Conservation (phyloP, 2,329 filamentous ascomycete genomes). For the Trichoderma sp. region DNA sequence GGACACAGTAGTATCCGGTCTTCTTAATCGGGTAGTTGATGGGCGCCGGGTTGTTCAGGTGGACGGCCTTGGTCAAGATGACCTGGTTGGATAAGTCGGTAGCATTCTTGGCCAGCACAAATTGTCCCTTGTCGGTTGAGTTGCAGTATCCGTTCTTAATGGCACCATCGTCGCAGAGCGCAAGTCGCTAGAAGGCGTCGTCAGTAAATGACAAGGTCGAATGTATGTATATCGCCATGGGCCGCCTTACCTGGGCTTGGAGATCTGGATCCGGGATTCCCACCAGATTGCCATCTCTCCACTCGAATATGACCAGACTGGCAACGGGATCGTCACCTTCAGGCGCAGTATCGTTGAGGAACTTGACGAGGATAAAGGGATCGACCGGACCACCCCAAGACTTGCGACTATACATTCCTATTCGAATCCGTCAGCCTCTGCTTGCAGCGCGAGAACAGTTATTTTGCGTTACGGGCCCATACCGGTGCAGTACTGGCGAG, state of each 20-base stretch:
- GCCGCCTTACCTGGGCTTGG: slow-evolving; percentile 54
- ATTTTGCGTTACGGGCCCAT: slow-evolving; percentile 33
- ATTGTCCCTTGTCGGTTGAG: slow-evolving; percentile 77
- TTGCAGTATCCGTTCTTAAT: slow-evolving; percentile 75
- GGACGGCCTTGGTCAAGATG: slow-evolving; percentile 79
- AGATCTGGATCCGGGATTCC: slow-evolving; percentile 65
- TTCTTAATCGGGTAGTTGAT: slow-evolving; percentile 84
- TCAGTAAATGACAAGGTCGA: slow-evolving; percentile 12
- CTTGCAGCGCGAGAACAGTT: neutral
- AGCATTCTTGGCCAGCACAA: slow-evolving; percentile 78
- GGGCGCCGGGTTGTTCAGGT: slow-evolving; percentile 73
- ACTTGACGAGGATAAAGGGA: slow-evolving; percentile 86
- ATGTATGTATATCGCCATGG: neutral
- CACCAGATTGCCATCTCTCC: slow-evolving; percentile 80
- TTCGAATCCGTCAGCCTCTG: slow-evolving; percentile 14
- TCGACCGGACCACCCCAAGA: slow-evolving; percentile 87
- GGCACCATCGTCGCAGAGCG: slow-evolving; percentile 72
- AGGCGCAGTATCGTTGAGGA: slow-evolving; percentile 63
- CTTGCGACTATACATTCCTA: slow-evolving; percentile 89
- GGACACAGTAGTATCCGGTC: slow-evolving; percentile 95
- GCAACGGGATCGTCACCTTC: slow-evolving; percentile 70
- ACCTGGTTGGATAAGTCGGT: slow-evolving; percentile 69
- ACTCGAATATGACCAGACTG: slow-evolving; percentile 91
- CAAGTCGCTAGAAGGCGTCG: slow-evolving; percentile 51
- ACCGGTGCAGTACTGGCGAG: slow-evolving; percentile 79